Conservation (phyloP, 2,329 filamentous ascomycete genomes). For the Dryadomyces quercivorus region DNA sequence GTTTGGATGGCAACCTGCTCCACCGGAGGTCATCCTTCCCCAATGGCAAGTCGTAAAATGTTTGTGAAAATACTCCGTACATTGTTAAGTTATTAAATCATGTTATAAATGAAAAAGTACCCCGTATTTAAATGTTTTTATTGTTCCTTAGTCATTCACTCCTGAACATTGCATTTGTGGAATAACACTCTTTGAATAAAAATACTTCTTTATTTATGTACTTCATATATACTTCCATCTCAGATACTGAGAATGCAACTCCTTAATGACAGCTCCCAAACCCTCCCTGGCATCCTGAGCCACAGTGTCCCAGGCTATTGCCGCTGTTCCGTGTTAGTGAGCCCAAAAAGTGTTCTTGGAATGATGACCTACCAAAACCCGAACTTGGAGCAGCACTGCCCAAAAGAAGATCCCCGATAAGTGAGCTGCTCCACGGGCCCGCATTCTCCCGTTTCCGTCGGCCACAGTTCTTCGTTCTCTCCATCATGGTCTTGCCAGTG, state of each 20-base stretch:
- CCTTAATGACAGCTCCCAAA: neutral
- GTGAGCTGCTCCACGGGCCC: neutral
- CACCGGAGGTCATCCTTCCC: too few relatives aligned
- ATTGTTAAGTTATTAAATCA: too few relatives aligned
- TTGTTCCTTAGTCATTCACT: too few relatives aligned
- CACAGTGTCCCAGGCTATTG: neutral
- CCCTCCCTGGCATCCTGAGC: neutral
- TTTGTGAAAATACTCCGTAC: too few relatives aligned
- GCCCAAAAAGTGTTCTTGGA: neutral
- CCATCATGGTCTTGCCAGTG: neutral
- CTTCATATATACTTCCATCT: neutral
- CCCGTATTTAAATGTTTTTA: too few relatives aligned
- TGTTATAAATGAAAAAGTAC: too few relatives aligned
- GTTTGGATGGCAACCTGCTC: too few relatives aligned
- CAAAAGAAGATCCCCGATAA: conserved; percentile 4
- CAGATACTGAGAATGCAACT: neutral
- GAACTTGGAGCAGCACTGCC: conserved; percentile 8
- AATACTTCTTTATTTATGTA: neutral
- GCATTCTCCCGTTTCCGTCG: conserved; percentile 2
- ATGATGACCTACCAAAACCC: conserved; percentile 4
- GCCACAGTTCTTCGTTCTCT: neutral
- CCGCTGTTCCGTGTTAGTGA: neutral
- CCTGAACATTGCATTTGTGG: too few relatives aligned
- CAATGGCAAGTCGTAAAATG: too few relatives aligned
- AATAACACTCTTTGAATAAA: neutral